phyloP scores from a whole-genome alignment of 495 filamentous ascomycete genomes.

The Bombardia bombarda region DNA sequence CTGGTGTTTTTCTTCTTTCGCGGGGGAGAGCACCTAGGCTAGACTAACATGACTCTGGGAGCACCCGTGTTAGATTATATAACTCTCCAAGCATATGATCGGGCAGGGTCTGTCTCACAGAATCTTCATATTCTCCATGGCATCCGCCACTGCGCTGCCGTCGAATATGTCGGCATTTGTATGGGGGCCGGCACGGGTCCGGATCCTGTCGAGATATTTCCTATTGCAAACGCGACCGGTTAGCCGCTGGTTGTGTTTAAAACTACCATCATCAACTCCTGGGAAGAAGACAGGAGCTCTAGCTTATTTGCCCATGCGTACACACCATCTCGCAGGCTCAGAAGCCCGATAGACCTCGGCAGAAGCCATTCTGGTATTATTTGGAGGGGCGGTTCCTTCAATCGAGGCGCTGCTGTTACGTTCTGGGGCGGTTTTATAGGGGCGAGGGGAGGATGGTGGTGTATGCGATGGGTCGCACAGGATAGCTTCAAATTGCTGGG shows the following conservation, averaged over 20 bases:
- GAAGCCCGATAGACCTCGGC: constrained; percentile 15
- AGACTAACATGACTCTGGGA: constrained; percentile 21
- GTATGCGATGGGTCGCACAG: neutral
- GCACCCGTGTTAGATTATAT: neutral
- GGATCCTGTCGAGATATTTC: constrained; percentile 73
- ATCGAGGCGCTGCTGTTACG: no score
- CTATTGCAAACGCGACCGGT: constrained; percentile 18
- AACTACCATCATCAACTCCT: no score
- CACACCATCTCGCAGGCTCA: constrained; percentile 22
- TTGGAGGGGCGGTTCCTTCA: no score
- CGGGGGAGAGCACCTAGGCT: neutral
- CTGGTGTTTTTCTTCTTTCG: neutral
- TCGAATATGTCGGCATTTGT: constrained; percentile 64
- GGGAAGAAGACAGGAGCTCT: neutral
- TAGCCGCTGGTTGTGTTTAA: neutral
- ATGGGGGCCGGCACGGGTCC: constrained; percentile 69
- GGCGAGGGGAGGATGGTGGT: neutral
- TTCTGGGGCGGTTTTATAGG: neutral
- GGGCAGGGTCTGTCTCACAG: constrained; percentile 12
- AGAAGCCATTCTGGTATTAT: constrained; percentile 19
- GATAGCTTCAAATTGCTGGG: neutral
- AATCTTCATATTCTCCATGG: constrained; percentile 44
- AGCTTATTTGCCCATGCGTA: no score
- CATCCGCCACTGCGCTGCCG: constrained; percentile 48
- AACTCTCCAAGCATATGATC: neutral